Conservation (phyloP, 345 rosid genomes). For the Camelina hispida region DNA sequence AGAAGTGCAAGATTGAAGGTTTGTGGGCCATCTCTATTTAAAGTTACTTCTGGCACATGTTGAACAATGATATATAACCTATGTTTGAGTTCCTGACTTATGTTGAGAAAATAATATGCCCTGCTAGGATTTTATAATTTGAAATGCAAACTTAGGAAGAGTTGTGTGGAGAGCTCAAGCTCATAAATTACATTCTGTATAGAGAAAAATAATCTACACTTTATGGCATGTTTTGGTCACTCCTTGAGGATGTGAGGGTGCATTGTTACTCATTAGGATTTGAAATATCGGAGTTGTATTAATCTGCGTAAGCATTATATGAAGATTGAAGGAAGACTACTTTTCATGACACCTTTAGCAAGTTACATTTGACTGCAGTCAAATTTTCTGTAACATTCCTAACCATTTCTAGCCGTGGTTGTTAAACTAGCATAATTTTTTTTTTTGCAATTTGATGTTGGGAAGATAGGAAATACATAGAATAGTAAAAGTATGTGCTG, state of each 20-base stretch:
- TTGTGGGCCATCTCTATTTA: slow-evolving; percentile 39
- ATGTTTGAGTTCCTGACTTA: slow-evolving; percentile 26
- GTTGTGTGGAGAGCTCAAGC: slow-evolving; percentile 4
- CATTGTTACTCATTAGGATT: slow-evolving; percentile 17
- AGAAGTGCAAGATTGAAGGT: slow-evolving; percentile 92
- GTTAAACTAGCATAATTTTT: slow-evolving; percentile 10
- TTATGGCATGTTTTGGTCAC: slow-evolving; percentile 20
- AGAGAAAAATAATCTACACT: neutral
- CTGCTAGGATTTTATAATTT: slow-evolving; percentile 1
- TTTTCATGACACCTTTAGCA: slow-evolving; percentile 18
- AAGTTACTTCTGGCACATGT: slow-evolving; percentile 10
- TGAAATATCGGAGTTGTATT: neutral
- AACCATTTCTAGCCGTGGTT: slow-evolving; percentile 2
- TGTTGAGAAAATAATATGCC: slow-evolving; percentile 13
- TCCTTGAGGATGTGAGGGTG: neutral
- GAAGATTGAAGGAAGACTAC: slow-evolving; percentile 19
- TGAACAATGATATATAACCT: neutral
- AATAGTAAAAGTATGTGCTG: slow-evolving; percentile 14
- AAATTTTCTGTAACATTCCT: neutral
- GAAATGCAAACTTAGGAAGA: slow-evolving; percentile 23
- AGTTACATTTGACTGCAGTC: slow-evolving; percentile 8
- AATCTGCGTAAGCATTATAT: neutral
- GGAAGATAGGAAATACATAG: neutral
- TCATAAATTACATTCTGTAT: slow-evolving; percentile 16
- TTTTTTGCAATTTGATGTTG: slow-evolving; percentile 21